Percentiles rank a stretch among this genome's conserved stretches.
These are phyloP conservation scores for Hypoxylon sp. DNA, from an alignment of 2,329 filamentous ascomycete species.

Conservation along the genomic window DNA sequence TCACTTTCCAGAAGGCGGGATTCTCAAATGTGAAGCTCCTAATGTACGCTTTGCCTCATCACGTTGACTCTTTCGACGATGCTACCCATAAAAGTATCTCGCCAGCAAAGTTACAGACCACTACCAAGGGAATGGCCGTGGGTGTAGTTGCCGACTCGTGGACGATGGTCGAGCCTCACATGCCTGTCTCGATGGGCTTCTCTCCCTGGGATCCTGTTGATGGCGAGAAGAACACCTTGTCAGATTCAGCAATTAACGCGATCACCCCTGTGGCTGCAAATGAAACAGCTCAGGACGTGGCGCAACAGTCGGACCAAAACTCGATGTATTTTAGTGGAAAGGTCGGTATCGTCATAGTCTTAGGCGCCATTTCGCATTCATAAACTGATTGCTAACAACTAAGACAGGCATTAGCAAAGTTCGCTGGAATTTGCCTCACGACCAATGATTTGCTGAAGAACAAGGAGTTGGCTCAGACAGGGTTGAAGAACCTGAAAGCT, in stretches of 20 bases:
- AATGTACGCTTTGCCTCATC: conserved; percentile 92
- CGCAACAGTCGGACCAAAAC: conserved; percentile 77
- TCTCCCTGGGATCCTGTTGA: conserved; percentile 77
- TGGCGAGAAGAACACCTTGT: conserved; percentile 62
- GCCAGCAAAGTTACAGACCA: conserved; percentile 77
- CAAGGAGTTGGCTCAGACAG: conserved; percentile 66
- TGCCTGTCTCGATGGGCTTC: conserved; percentile 82
- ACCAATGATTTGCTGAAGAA: conserved; percentile 74
- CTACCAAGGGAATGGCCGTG: conserved; percentile 85
- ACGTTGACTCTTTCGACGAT: conserved; percentile 79
- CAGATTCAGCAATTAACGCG: conserved; percentile 66
- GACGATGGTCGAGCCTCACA: conserved; percentile 80
- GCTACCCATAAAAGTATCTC: conserved; percentile 64
- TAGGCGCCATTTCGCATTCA: not conserved
- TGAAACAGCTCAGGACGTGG: conserved; percentile 83
- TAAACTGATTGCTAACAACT: conserved; percentile 27
- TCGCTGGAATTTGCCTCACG: conserved; percentile 76
- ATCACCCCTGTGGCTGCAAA: conserved; percentile 74
- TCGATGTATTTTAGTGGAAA: conserved; percentile 97
- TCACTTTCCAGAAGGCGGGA: conserved; percentile 81
- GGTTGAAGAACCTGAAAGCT: conserved; percentile 72
- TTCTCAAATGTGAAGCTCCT: conserved; percentile 71
- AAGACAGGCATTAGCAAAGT: conserved; percentile 76
- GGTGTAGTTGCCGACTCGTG: conserved; percentile 79
- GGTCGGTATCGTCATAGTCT: conserved; percentile 55